A percentile compares a stretch with the other conserved stretches of the same genome.
Conservation (phyloP, 108 stramenopile genomes). For the Nitzschia palea region DNA sequence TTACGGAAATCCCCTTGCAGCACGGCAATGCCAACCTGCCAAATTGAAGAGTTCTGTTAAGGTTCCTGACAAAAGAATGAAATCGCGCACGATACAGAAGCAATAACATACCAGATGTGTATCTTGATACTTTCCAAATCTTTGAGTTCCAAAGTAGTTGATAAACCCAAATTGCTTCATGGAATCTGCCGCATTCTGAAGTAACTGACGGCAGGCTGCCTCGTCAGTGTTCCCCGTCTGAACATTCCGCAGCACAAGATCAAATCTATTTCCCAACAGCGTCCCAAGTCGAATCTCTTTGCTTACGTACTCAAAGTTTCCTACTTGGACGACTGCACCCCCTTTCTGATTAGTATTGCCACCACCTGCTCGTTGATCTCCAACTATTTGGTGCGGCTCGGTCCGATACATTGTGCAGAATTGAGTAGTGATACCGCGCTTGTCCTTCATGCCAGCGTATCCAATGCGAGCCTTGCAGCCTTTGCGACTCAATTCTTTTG, state of each 20-base stretch:
- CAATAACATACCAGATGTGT: constrained; percentile 51
- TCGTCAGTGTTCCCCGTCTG: constrained; percentile 20
- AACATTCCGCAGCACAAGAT: constrained; percentile 80
- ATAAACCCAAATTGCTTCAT: constrained; percentile 78
- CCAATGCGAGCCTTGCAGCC: constrained; percentile 51
- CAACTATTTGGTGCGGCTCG: constrained; percentile 59
- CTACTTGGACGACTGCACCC: constrained; percentile 58
- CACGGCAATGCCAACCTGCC: constrained; percentile 67
- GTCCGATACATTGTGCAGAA: constrained; percentile 79
- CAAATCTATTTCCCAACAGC: constrained; percentile 87
- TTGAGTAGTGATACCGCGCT: constrained; percentile 87
- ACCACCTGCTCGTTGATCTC: constrained; percentile 21
- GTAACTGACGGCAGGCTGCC: constrained; percentile 10
- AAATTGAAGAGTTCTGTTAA: neutral
- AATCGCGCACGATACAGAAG: too few relatives aligned
- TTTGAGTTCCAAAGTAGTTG: constrained; percentile 95
- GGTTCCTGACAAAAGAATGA: too few relatives aligned
- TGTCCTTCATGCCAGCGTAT: constrained; percentile 94
- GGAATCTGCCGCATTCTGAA: constrained; percentile 53
- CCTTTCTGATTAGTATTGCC: constrained; percentile 62
- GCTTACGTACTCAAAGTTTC: constrained; percentile 71
- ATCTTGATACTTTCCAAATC: constrained; percentile 89
- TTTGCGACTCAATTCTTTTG: constrained; percentile 69
- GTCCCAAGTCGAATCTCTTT: constrained; percentile 72
- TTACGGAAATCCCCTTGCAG: constrained; percentile 76